Conservation (phyloP, 257 asterid genomes). For the Hygrophila difformis region DNA sequence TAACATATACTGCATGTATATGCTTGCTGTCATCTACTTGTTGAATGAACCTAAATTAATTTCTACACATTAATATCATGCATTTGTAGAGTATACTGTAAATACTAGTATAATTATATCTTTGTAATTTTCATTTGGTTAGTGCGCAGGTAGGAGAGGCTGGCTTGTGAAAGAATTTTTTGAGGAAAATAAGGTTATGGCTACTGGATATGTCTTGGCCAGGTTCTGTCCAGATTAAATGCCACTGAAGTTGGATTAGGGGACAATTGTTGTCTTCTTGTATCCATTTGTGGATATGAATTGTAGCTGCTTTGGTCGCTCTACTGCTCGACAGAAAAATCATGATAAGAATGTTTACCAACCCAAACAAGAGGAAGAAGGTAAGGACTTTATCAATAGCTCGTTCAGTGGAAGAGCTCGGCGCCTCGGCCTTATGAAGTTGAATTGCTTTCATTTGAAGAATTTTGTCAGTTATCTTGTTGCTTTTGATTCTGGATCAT, state of each 20-base stretch:
- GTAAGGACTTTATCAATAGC: slow-evolving; percentile 24
- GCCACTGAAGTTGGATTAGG: slow-evolving; percentile 10
- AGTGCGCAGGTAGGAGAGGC: slow-evolving; percentile 6
- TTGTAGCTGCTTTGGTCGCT: slow-evolving; percentile 60
- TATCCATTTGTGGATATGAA: slow-evolving; percentile 44
- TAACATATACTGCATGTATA: no score
- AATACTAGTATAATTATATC: no score
- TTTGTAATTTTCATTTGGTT: no score
- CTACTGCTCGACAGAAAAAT: slow-evolving; percentile 21
- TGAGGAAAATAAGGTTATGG: slow-evolving; percentile 13
- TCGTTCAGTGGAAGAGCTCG: no score
- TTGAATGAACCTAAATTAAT: no score
- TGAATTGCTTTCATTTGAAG: not conserved
- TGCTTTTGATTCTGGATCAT: not conserved
- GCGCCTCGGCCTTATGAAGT: not conserved
- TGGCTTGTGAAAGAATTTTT: slow-evolving; percentile 11
- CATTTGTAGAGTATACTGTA: slow-evolving; percentile 16
- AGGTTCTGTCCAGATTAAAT: slow-evolving; percentile 22
- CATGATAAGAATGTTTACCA: slow-evolving; percentile 22
- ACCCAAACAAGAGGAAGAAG: slow-evolving; percentile 38
- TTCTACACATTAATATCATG: not conserved
- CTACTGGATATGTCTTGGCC: slow-evolving; percentile 16
- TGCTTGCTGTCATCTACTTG: no score
- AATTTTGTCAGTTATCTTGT: not conserved
- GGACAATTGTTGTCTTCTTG: slow-evolving; percentile 15